Evolutionary conservation across 257 asterid species (phyloP).

Genomic region (Fraxinus anomala): DNA sequence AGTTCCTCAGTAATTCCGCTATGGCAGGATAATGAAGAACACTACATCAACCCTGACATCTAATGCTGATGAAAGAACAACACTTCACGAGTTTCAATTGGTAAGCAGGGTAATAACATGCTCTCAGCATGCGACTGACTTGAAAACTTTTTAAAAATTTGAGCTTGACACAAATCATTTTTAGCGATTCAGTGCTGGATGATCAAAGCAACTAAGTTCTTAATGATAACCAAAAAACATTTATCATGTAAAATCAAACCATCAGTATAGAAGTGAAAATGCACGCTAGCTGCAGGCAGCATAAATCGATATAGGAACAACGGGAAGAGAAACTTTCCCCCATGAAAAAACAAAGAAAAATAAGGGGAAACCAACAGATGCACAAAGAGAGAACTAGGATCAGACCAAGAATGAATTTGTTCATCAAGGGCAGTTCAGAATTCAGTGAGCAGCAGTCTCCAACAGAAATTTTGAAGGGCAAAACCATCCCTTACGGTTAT

Average conservation of each 20-base stretch:
- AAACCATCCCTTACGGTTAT: slow-evolving; percentile 10
- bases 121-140: not conserved
- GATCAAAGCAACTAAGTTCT: not conserved
- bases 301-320: not conserved
- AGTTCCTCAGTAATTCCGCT: not conserved
- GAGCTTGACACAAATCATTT: not conserved
- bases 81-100: not conserved
- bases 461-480: slow-evolving; percentile 6
- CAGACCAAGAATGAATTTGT: slow-evolving; percentile 14
- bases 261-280: not conserved
- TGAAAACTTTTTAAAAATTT: not conserved
- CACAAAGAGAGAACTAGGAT: not conserved
- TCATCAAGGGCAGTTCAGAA: slow-evolving; percentile 13
- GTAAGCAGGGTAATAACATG: not conserved
- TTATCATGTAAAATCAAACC: not conserved
- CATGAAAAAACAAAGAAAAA: not conserved
- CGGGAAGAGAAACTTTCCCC: not conserved
- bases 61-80: not conserved
- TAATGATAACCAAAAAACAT: not conserved
- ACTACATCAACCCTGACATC: not conserved
- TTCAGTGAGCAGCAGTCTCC: slow-evolving; percentile 30
- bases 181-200: not conserved
- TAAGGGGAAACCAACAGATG: not conserved
- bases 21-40: not conserved
- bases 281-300: not conserved